Evolutionary conservation across 148 eudicot genomes (phyloP).

Genomic region (Nyssa sinensis): DNA sequence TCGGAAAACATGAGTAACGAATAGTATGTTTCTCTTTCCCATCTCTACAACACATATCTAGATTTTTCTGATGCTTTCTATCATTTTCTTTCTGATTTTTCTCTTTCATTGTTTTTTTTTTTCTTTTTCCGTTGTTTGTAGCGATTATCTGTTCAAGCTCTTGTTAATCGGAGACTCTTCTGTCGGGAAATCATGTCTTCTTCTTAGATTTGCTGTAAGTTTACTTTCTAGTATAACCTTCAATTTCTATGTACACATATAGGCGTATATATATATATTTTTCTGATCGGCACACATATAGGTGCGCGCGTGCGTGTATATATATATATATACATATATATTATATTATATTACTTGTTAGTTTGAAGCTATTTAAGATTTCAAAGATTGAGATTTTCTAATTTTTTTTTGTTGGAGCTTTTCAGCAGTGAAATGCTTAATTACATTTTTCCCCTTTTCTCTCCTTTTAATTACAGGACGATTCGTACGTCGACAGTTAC

Average conservation of each 20-base stretch:
- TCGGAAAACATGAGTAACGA: constrained; percentile 44
- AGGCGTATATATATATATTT: not conserved
- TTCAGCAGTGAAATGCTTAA: not conserved
- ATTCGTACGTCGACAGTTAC: constrained; percentile 86
- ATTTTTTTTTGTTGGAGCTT: not conserved
- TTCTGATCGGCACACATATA: too few species aligned
- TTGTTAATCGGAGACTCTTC: constrained; percentile 79
- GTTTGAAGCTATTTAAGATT: too few species aligned
- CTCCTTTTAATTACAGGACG: constrained; percentile 50
- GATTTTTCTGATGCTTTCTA: too few species aligned
- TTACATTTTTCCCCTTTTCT: not conserved
- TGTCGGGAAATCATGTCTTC: constrained; percentile 82
- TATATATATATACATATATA: not conserved
- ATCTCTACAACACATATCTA: too few species aligned
- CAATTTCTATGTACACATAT: not conserved
- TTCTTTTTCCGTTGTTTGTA: constrained; percentile 1
- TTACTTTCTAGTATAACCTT: not conserved
- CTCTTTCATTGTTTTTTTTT: not conserved
- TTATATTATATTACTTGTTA: not conserved
- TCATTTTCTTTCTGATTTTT: not conserved
- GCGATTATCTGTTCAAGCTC: constrained; percentile 80
- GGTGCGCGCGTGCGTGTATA: too few species aligned
- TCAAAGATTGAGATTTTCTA: too few species aligned
- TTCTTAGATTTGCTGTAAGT: constrained; percentile 79
- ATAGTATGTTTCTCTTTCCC: constrained; percentile 28